A percentile compares a stretch with the other conserved stretches of the same genome.
These are phyloP conservation scores for Cardamine occulta DNA, from an alignment of 345 rosid genomes.

Conservation along the genomic window DNA sequence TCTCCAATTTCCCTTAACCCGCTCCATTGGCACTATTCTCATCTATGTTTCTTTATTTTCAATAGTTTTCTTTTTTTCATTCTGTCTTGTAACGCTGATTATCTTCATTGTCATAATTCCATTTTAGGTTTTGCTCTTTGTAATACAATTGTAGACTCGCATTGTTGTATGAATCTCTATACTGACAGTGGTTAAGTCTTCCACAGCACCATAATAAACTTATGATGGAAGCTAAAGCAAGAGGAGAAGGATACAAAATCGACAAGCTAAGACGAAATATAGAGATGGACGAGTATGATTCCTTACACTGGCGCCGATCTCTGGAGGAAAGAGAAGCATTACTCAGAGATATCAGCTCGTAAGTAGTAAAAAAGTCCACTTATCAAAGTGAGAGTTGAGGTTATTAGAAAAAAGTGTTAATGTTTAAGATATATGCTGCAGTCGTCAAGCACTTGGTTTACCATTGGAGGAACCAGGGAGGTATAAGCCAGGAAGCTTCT, in stretches of 20 bases:
- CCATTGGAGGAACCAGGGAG: conserved; percentile 96
- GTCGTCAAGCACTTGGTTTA: conserved; percentile 84
- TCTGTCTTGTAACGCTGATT: background rate
- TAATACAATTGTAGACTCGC: conserved; percentile 10
- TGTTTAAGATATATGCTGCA: conserved; percentile 36
- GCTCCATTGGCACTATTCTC: background rate
- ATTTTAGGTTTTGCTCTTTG: background rate
- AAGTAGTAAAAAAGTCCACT: conserved; percentile 8
- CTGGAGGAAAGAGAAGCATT: conserved; percentile 95
- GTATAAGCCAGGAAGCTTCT: conserved; percentile 75
- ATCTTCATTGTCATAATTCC: background rate
- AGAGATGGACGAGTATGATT: conserved; percentile 96
- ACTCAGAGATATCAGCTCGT: conserved; percentile 94
- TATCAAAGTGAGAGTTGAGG: conserved; percentile 8
- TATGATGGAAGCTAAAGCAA: conserved; percentile 68
- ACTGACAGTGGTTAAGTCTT: conserved; percentile 14
- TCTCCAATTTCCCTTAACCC: background rate
- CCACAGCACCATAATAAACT: conserved; percentile 71
- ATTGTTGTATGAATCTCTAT: conserved; percentile 5
- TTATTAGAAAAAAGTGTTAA: conserved; percentile 6
- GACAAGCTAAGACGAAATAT: conserved; percentile 67
- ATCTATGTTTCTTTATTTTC: background rate
- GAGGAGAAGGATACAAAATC: conserved; percentile 80
- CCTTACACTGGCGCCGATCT: conserved; percentile 87
- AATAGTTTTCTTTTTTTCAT: background rate